These are phyloP conservation scores for Colletotrichum brevisporum DNA, from an alignment of 2,329 filamentous ascomycete genomes.

Conservation along the genomic window DNA sequence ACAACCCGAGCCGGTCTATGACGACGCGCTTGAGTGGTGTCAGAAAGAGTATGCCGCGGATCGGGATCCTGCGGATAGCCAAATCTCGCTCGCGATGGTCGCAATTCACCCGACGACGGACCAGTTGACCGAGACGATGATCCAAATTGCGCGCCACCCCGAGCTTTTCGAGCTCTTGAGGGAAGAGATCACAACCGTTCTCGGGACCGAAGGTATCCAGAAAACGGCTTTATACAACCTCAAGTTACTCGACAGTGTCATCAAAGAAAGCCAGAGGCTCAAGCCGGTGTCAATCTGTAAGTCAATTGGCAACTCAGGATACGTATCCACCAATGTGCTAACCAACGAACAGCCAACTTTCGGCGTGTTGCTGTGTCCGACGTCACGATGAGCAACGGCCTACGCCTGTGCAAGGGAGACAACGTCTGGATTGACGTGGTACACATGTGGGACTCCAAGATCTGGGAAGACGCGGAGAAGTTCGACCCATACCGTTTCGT, in stretches of 20 bases:
- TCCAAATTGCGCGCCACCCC: conserved; percentile 54
- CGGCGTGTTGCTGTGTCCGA: neutral
- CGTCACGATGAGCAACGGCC: conserved; percentile 2
- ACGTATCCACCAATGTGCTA: neutral
- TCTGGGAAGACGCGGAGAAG: neutral
- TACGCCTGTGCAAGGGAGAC: neutral
- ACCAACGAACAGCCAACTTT: neutral
- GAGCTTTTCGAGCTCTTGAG: conserved; percentile 57
- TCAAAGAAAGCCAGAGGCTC: conserved; percentile 55
- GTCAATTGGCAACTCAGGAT: neutral
- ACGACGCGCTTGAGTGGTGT: neutral
- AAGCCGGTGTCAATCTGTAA: neutral
- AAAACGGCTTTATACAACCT: conserved; percentile 55
- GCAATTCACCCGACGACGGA: conserved; percentile 60
- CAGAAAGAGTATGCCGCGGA: neutral
- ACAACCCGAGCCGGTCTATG: neutral
- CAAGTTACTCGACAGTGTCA: conserved; percentile 56
- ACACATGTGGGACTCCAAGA: neutral
- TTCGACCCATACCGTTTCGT: conserved; percentile 4
- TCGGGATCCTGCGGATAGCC: conserved; percentile 71
- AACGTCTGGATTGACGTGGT: neutral
- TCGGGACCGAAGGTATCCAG: conserved; percentile 52
- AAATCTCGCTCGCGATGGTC: conserved; percentile 81
- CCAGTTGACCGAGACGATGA: conserved; percentile 52
- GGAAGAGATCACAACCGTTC: conserved; percentile 55